A percentile compares a stretch with the other conserved stretches of the same genome.
Evolutionary conservation across 306 rosid genomes (phyloP).

Genomic region (Malus fusca): DNA sequence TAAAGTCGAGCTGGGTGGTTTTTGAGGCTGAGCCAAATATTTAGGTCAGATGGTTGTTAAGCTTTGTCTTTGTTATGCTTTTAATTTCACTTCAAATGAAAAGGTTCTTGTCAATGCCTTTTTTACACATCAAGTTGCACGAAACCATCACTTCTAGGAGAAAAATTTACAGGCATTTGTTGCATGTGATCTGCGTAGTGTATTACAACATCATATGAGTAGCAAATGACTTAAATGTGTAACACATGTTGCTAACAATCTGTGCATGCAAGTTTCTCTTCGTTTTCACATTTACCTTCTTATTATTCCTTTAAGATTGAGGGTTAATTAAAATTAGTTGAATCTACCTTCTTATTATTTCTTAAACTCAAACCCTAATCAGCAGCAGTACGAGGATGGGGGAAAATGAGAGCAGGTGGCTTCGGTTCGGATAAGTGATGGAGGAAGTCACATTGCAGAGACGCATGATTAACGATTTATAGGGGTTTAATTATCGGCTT

Average conservation of each 20-base stretch:
- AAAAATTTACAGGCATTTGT: background rate
- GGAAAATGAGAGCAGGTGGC: no score
- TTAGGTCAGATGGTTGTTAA: background rate
- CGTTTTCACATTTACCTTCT: background rate
- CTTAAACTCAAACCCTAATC: no score
- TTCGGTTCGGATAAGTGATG: background rate
- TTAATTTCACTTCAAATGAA: background rate
- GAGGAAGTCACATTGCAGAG: background rate
- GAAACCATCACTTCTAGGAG: no score
- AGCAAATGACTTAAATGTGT: no score
- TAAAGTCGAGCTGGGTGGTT: background rate
- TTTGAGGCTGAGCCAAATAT: background rate
- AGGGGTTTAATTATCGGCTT: background rate
- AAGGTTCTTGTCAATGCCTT: background rate
- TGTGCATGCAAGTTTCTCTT: background rate
- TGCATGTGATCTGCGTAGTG: background rate
- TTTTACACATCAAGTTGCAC: background rate
- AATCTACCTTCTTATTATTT: no score
- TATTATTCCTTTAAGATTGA: background rate
- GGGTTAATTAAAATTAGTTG: background rate
- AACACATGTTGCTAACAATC: background rate
- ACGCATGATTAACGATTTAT: background rate
- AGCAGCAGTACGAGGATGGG: no score
- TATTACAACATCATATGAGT: background rate
- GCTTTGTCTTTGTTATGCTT: background rate